Evolutionary conservation across 805 yeast species (phyloP), one percentile per base, ranked within the genome.

Genomic region (Saturnispora ahearnii): DNA sequence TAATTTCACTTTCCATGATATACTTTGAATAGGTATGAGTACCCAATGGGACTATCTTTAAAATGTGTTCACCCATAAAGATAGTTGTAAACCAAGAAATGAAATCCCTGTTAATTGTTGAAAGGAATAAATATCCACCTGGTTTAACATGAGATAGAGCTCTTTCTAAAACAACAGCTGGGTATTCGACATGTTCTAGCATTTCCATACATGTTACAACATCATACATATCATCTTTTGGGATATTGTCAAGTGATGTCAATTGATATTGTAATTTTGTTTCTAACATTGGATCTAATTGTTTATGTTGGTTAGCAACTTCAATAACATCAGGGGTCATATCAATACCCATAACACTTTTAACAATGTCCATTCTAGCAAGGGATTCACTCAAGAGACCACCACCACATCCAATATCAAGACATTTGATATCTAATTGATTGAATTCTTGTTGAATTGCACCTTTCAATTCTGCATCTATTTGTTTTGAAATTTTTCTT

Each of bases 331-430:
- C 95, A 0, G 76, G 73, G 0, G 97, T 85, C 59, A 91, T 73
- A 66, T 93, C 99, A 41, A 91, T 77, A 2, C 96, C 99, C 45
- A 70, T 73, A 5, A 93, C 96, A 1, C 69, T 62, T 10, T 72
- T 62, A 4, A 87, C 78, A 51, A 76, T 76, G 4, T 76, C 75
- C 57, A 86, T 67, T 56, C 99, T 72, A 0, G 96, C 96, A 61
- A 93, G 65, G 0, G 91, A 82, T 62, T 93, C 99, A 5, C 90
- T 72, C 18, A 93, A 69, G 26, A 93, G 82, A 0, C 99, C 99
- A n/a, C 99, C 99, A 18, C 99, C 99, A 64, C 99, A 93, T 1
- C 99, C 99, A 48, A 93, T 81, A 62, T 93, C 99, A 50, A 93
- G 68, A 1, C 81, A 89, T 13, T 65, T 63, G 47, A 80, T 69